phyloP scores from a whole-genome alignment of 148 eudicot genomes.

The Spergularia bocconei region DNA sequence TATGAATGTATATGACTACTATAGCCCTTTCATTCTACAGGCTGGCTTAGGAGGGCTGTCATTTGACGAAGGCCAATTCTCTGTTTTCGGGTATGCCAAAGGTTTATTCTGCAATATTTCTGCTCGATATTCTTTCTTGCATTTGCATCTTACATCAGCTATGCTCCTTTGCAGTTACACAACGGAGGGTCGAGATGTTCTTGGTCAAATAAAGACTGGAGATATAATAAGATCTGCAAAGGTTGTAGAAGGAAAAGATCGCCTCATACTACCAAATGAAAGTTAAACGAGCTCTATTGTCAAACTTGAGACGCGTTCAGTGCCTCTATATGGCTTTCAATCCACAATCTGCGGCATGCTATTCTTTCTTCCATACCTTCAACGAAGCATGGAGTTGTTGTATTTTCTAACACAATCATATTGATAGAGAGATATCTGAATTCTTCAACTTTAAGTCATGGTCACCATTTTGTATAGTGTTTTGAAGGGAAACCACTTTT shows the following conservation, averaged over 20 bases:
- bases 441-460: neutral
- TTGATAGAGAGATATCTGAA: conserved; percentile 18
- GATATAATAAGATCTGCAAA: conserved; percentile 79
- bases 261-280: conserved; percentile 64
- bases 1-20: neutral
- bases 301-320: neutral
- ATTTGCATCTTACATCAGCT: neutral
- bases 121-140: neutral
- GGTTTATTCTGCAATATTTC: neutral
- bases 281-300: conserved; percentile 26
- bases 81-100: conserved; percentile 84
- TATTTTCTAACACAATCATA: neutral
- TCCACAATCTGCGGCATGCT: conserved; percentile 9
- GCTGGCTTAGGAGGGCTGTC: conserved; percentile 94
- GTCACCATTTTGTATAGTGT: conserved; percentile 43
- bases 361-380: conserved; percentile 1
- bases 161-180: conserved; percentile 49
- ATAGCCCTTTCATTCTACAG: conserved; percentile 36
- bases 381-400: no score
- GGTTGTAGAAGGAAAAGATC: conserved; percentile 85
- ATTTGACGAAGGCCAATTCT: conserved; percentile 96
- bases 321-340: neutral
- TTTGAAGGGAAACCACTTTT: conserved; percentile 91
- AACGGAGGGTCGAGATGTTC: conserved; percentile 65
- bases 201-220: conserved; percentile 79